These are phyloP conservation scores for Xylariaceae sp. DNA, from an alignment of 2,329 filamentous ascomycete species.

Conservation along the genomic window DNA sequence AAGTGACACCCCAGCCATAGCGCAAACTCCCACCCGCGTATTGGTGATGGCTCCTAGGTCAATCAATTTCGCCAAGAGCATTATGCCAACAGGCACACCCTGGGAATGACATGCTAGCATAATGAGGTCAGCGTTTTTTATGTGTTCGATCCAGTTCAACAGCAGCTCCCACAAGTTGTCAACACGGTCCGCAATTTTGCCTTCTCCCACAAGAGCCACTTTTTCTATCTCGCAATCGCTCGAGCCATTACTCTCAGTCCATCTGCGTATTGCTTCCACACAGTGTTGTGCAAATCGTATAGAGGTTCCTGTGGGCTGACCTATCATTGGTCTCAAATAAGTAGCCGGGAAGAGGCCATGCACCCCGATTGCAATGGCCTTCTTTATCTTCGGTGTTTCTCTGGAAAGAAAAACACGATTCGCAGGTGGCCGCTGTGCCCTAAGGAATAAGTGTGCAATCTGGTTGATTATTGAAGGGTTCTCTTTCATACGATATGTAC, in stretches of 20 bases:
- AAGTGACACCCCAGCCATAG: conserved; percentile 84
- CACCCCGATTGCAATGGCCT: conserved; percentile 86
- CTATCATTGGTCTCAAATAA: conserved; percentile 82
- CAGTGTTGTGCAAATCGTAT: conserved; percentile 87
- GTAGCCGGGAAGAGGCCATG: conserved; percentile 91
- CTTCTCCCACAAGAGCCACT: conserved; percentile 90
- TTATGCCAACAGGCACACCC: conserved; percentile 88
- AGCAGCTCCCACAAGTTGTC: conserved; percentile 92
- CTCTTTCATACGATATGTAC: conserved; percentile 63
- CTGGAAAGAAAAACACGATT: conserved; percentile 70
- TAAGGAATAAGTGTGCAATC: conserved; percentile 55
- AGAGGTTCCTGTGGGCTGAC: conserved; percentile 92
- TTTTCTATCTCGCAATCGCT: conserved; percentile 81
- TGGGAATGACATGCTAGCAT: conserved; percentile 93
- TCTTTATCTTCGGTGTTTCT: conserved; percentile 69
- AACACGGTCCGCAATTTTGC: conserved; percentile 82
- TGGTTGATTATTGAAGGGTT: conserved; percentile 68
- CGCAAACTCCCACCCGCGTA: conserved; percentile 79
- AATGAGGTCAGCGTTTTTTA: conserved; percentile 82
- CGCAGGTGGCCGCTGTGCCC: conserved; percentile 51
- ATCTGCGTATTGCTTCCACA: conserved; percentile 76
- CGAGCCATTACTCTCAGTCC: conserved; percentile 71
- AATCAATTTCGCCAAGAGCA: conserved; percentile 88
- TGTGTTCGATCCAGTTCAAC: conserved; percentile 89
- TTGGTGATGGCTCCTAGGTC: conserved; percentile 78